Percentiles rank a stretch among this genome's conserved stretches.
Conservation (phyloP, 331 rosid species). For the Phaseolus coccineus region DNA sequence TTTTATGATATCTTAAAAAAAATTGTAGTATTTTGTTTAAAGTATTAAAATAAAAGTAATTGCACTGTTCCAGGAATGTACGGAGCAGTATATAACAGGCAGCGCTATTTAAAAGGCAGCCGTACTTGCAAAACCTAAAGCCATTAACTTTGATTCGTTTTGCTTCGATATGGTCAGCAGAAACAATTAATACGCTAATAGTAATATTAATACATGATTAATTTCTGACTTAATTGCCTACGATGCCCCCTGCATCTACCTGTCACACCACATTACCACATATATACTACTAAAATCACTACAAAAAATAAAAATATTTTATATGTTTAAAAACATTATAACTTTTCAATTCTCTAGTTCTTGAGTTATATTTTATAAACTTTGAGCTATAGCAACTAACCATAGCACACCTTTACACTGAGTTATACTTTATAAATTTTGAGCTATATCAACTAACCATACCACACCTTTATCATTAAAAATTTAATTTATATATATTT, state of each 20-base stretch:
- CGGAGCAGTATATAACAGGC: not conserved
- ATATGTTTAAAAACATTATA: too few species aligned
- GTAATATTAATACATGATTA: not conserved
- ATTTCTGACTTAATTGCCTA: conserved; percentile 10
- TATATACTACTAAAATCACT: too few species aligned
- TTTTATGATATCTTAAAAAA: too few species aligned
- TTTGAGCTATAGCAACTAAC: too few species aligned
- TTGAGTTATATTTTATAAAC: too few species aligned
- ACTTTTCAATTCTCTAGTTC: too few species aligned
- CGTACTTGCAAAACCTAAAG: conserved; percentile 9
- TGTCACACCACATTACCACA: not conserved
- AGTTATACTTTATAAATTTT: too few species aligned
- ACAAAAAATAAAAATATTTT: too few species aligned
- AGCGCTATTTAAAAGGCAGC: not conserved
- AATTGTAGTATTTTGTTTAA: not conserved
- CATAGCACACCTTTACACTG: too few species aligned
- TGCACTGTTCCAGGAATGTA: not conserved
- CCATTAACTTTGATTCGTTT: conserved; percentile 30
- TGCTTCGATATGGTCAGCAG: not conserved
- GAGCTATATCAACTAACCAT: too few species aligned
- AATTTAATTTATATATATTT: too few species aligned
- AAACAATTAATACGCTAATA: not conserved
- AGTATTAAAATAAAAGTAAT: not conserved
- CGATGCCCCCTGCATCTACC: not conserved
- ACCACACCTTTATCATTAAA: too few species aligned